Conservation (phyloP, 2,329 filamentous ascomycete species). For the Talaromyces funiculosus region DNA sequence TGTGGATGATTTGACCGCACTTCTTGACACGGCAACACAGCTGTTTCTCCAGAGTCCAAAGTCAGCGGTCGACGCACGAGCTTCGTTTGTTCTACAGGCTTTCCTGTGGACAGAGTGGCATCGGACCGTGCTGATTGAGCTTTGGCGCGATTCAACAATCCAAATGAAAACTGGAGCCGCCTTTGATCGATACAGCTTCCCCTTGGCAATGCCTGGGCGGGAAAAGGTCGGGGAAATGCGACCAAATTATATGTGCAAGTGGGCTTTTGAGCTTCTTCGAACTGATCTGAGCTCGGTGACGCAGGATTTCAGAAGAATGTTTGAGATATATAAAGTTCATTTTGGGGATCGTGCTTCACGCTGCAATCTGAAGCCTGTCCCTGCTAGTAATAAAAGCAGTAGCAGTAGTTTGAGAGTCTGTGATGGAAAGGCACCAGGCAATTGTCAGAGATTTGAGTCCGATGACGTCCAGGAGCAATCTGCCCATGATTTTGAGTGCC, state of each 20-base stretch:
- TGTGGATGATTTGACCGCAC: conserved; percentile 4
- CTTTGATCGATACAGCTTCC: background rate
- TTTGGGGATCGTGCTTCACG: conserved; percentile 15
- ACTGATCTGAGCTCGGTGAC: conserved; percentile 13
- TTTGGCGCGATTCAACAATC: conserved; percentile 6
- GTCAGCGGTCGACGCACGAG: background rate
- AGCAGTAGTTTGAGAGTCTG: conserved; percentile 1
- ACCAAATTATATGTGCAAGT: conserved; percentile 17
- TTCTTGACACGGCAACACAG: conserved; percentile 11
- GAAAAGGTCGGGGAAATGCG: background rate
- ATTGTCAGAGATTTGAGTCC: conserved; percentile 18
- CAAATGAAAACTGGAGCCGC: background rate
- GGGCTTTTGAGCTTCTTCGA: conserved; percentile 21
- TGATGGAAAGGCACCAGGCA: conserved; percentile 15
- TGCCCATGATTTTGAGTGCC: conserved; percentile 14
- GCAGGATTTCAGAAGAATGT: conserved; percentile 16
- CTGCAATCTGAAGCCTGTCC: conserved; percentile 12
- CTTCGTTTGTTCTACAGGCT: conserved; percentile 12
- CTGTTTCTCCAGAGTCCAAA: background rate
- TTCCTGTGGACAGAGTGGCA: conserved; percentile 12
- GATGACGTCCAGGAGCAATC: conserved; percentile 16
- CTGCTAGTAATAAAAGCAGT: background rate
- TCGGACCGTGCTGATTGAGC: conserved; percentile 9
- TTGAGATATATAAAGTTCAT: conserved; percentile 7
- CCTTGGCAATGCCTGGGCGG: conserved; percentile 6